Base-by-base conservation (phyloP, 1,284 basidiomycete species). In the Melampsora abietis-canadensis region DNA sequence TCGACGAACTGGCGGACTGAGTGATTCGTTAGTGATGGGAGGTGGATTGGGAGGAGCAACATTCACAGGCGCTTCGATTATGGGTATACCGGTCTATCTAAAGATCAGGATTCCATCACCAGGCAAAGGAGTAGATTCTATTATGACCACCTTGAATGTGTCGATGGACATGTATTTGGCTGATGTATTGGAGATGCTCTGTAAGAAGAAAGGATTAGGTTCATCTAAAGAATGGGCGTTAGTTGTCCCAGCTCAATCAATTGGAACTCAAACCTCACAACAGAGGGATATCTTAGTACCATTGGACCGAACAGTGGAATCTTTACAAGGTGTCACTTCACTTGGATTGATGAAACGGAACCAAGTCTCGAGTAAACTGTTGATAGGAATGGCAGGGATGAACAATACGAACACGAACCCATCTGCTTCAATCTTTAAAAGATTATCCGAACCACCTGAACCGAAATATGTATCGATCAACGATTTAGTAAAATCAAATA, bases 81-180 rank as follows among this genome's bases (percentile, higher is more conserved):
- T 76, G 54, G 76, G 77, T 1, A 34, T 74, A 10, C 63, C 75
- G 19, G 76, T 78, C 12, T 57, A 68, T 19, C 75, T 79, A 46
- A 69, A 68, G 4, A 63, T 79, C 0, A 59, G 75, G 24, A 65
- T 77, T 2, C 69, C 77, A 30, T 65, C 69, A 5, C 68, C 72
- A 0, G 78, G 76, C 4, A 40, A 66, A n/a, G 74, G 66, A 24
- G 76, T 76, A 14, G 69, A 73, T 78, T 76, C 69, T n/a, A 73
- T 73, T 63, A 77, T 70, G 17, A 82, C 81, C 37, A 82, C 80
- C n/a, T 66, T 84, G 15, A 78, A 82, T 46, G 81, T 83, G 15
- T 79, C 92, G 2, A 87, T 90, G 17, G 93, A 92, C n/a, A 96
- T 92, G 89, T 98, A 97, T 82, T 90, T 98, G 86, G 91, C 93